Percentiles rank a stretch among this genome's conserved stretches.
phyloP scores from a whole-genome alignment of 768 basidiomycete genomes.

The Lactifluus volemus region DNA sequence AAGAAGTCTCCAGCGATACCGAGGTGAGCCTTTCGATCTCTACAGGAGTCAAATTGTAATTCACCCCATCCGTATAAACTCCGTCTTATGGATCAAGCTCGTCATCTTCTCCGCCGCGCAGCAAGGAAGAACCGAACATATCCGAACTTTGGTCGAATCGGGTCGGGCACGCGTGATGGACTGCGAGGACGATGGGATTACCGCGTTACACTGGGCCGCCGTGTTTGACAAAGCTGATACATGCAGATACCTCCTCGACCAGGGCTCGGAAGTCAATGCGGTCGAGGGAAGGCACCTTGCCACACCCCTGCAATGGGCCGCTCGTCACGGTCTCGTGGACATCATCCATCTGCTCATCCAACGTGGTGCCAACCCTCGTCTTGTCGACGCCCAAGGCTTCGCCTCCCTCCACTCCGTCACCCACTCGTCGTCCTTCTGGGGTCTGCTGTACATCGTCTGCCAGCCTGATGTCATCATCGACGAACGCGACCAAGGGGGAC shows the following conservation, averaged over 20 bases:
- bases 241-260: slow-evolving; percentile 80
- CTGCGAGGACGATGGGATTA: slow-evolving; percentile 84
- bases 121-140: slow-evolving; percentile 60
- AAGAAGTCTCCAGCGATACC: background rate
- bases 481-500: slow-evolving; percentile 79
- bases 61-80: background rate
- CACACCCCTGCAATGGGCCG: slow-evolving; percentile 96
- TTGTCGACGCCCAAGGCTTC: slow-evolving; percentile 88
- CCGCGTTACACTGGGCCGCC: slow-evolving; percentile 94
- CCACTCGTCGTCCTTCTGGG: slow-evolving; percentile 89
- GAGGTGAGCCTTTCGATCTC: background rate
- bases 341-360: slow-evolving; percentile 85
- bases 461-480: slow-evolving; percentile 81
- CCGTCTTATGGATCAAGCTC: slow-evolving; percentile 27
- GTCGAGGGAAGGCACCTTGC: slow-evolving; percentile 86
- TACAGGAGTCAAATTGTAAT: background rate
- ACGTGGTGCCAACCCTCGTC: slow-evolving; percentile 84
- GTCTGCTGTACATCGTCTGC: slow-evolving; percentile 80
- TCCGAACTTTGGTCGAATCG: slow-evolving; percentile 59
- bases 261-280: slow-evolving; percentile 90
- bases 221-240: slow-evolving; percentile 85
- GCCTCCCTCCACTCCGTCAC: slow-evolving; percentile 89
- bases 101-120: slow-evolving; percentile 81
- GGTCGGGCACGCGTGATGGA: slow-evolving; percentile 63
- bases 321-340: slow-evolving; percentile 92